Evolutionary conservation across 495 filamentous ascomycete species (phyloP), one percentile per base, ranked within the genome.

Genomic region (Aspergillus olivimuriae): DNA sequence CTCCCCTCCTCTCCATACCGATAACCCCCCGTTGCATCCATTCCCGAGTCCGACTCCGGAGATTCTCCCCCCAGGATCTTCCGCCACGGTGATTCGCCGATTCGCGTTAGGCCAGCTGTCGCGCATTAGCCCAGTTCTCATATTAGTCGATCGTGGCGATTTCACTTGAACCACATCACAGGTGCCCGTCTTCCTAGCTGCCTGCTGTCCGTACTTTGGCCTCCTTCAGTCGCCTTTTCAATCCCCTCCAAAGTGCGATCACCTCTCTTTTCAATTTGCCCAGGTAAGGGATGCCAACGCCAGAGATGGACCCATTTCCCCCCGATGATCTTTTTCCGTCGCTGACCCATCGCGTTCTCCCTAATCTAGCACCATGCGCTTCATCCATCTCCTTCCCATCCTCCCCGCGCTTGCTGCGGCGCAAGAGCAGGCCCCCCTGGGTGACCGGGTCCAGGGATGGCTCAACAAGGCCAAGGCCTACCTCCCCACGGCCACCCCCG

Each of bases 361-460:
- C 24, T 14, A 12, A n/a, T 7, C 36, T 21, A 55, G 46, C 55
- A 59, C 46, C 59, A 91, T 91, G 86, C 86, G 82, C 58, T 76
- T 86, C 67, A 70, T 80, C 48, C 70, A 78, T 38, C 46, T 76
- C 19, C 63, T 86, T 50, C 50, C 81, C 26, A 72, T 88, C 46
- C 74, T 88, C 52, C 82, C 86, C 46, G 72, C 83, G 17, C 69
- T 92, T 55, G 83, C 81, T 44, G 66, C 74, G 39, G 84, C 84
- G 60, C 74, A 89, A 73, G 70, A 84, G 67, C 80, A 91, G 74
- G 66, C 83, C 66, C 80, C 78, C 44, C 78, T 89, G 52, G 70
- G 72, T 38, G 82, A 88, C 37, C 79, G 81, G 48, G 70, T 81
- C 20, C 78, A 83, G 63, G 73, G 73, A 52, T 84, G 73, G 68